Conservation (phyloP, 2,329 filamentous ascomycete species). For the Thermomyces lanuginosus region DNA sequence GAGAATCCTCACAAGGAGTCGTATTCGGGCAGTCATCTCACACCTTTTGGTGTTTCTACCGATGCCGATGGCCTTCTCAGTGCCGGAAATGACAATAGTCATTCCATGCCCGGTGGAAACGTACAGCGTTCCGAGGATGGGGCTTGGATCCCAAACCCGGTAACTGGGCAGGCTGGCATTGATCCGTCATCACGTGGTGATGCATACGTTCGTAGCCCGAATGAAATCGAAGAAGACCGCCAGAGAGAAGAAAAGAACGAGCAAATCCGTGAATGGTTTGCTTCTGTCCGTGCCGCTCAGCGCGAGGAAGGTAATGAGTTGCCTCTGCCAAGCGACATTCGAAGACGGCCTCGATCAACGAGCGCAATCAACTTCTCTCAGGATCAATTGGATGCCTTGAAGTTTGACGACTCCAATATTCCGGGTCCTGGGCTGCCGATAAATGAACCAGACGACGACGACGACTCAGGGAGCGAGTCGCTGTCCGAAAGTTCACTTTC, state of each 20-base stretch:
- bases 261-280: slow-evolving; percentile 39
- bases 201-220: slow-evolving; percentile 31
- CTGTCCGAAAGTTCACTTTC: slow-evolving; percentile 9
- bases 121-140: slow-evolving; percentile 28
- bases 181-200: slow-evolving; percentile 31
- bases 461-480: slow-evolving; percentile 14
- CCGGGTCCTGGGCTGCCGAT: slow-evolving; percentile 37
- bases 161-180: slow-evolving; percentile 30
- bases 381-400: slow-evolving; percentile 19
- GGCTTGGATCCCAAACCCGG: slow-evolving; percentile 26
- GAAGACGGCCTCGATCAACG: slow-evolving; percentile 26
- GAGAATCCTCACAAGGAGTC: slow-evolving; percentile 15
- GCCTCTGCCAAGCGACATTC: slow-evolving; percentile 9
- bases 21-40: slow-evolving; percentile 22
- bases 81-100: slow-evolving; percentile 11
- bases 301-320: slow-evolving; percentile 22
- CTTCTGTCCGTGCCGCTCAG: slow-evolving; percentile 32
- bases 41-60: slow-evolving; percentile 15
- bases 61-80: slow-evolving; percentile 12
- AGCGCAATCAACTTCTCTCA: slow-evolving; percentile 22
- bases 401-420: slow-evolving; percentile 23
- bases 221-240: slow-evolving; percentile 34
- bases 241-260: slow-evolving; percentile 35
- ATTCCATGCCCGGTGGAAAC: slow-evolving; percentile 8
- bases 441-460: slow-evolving; percentile 26